Base-by-base conservation (phyloP, 192 early-diverging fungal genomes). In the Rhizophlyctis rosea region DNA sequence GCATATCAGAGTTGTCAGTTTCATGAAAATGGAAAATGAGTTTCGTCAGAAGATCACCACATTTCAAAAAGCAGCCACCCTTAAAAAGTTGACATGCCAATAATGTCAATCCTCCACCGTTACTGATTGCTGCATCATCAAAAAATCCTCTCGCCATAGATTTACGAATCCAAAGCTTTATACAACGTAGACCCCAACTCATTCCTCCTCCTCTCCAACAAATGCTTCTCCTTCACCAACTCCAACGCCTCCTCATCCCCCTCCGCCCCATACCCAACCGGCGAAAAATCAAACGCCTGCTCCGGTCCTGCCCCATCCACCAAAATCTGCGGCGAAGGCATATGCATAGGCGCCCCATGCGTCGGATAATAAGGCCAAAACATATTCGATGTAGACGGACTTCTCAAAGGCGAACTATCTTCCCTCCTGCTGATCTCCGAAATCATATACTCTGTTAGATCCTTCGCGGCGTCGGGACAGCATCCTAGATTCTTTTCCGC, bases 181-280 rank as follows among this genome's bases (percentile, higher is more conserved):
- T 61, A 68, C n/a, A 68, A 29, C 18, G 30, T 34, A 31, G 50
- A 60, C 28, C 52, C 76, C 32, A 77, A 48, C 52, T 64, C 59
- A 13, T 34, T 69, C 24, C 69, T 36, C 53, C 71, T 59, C 31
- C 76, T 30, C 61, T 77, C 71, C 52, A 77, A 57, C 18, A 77
- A 55, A 25, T 67, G 54, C 60, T 74, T 61, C 47, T 73, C 71
- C n/a, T 57, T 48, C 28, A 77, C 71, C 57, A 65, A 65, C 4
- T 70, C 71, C 39, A 68, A 55, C 48, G 57, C 50, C 27, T 64
- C 29, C 13, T 52, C 31, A 4, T 30, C 23, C 16, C 55, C 54
- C 36, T 57, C 39, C 2, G 34, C 57, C n/a, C 60, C 31, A 21
- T 35, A 23, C 32, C 23, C 57, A n/a, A 39, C 39, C 24, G 36